These are phyloP conservation scores for Thozetella sp. DNA, from an alignment of 495 filamentous ascomycete genomes.

Conservation along the genomic window DNA sequence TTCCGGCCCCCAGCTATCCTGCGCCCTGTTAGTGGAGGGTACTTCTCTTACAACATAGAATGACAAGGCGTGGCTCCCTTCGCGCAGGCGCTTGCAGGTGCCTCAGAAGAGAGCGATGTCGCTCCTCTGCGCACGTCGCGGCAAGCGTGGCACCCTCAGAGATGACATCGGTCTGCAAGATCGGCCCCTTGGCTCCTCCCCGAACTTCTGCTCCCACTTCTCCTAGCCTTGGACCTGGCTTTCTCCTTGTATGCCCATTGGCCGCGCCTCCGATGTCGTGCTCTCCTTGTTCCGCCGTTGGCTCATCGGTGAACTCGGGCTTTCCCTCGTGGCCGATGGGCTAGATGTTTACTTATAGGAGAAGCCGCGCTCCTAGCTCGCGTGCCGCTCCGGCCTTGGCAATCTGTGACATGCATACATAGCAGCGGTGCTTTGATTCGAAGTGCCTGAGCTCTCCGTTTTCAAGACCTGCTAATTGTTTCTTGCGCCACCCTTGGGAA, in stretches of 20 bases:
- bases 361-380: neutral
- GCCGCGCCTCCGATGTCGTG: conserved; percentile 1
- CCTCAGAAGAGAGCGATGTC: neutral
- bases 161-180: neutral
- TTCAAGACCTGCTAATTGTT: too few relatives aligned
- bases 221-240: neutral
- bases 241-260: neutral
- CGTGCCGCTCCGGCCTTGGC: too few relatives aligned
- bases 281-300: neutral
- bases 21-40: neutral
- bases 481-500: too few relatives aligned
- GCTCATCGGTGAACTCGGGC: neutral
- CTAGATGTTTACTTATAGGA: neutral
- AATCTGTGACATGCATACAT: too few relatives aligned
- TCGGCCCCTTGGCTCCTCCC: neutral
- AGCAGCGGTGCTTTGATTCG: too few relatives aligned
- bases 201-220: neutral
- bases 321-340: neutral
- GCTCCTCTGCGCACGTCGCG: neutral
- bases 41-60: neutral
- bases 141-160: neutral
- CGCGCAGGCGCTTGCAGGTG: neutral
- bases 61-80: neutral
- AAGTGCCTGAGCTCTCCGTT: too few relatives aligned
- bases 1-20: neutral